Evolutionary conservation across 345 rosid genomes (phyloP), one percentile per base, ranked within the genome.

Genomic region (Zanthoxylum bungeanum): DNA sequence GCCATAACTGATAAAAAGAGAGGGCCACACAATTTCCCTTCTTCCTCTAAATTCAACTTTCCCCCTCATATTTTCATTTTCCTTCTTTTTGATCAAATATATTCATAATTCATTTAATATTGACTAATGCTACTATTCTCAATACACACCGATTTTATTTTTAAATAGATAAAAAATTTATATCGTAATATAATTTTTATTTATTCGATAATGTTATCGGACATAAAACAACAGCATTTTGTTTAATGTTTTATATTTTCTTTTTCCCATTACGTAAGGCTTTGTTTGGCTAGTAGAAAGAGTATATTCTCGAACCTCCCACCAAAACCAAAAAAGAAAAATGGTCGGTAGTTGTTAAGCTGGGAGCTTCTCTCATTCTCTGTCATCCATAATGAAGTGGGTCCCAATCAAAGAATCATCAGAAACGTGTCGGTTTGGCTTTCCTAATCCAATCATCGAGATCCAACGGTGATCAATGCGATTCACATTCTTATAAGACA

Each of bases 341-440:
- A 17, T n/a, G n/a, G 65, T 62, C 42, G 74, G 78, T 62, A 3
- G 68, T 2, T 19, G 63, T 17, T 42, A 37, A 53, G 59, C 51
- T 33, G 73, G 73, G 46, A 37, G 64, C 49, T 69, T 62, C 57
- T n/a, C n/a, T n/a, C n/a, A n/a, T n/a, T n/a, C n/a, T 19, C 21
- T 34, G 73, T 53, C 73, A 61, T 46, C 73, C 73, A 69, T 56
- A 53, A 47, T 56, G 28, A 33, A 47, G 37, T 70, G 67, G 79
- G 79, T 3, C 49, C 60, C 63, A 17, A 36, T 2, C 8, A 8
- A 31, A 6, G 58, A 40, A 6, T 46, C 17, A 24, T 12, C 21
- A 21, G 24, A 59, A 66, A 47, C 71, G 74, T 68, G 71, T 63
- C 33, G 22, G 39, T 55, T 1, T 4, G 61, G 44, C 46, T 52